Conservation (phyloP, 2,329 filamentous ascomycete genomes). For the Colletotrichum sp. region DNA sequence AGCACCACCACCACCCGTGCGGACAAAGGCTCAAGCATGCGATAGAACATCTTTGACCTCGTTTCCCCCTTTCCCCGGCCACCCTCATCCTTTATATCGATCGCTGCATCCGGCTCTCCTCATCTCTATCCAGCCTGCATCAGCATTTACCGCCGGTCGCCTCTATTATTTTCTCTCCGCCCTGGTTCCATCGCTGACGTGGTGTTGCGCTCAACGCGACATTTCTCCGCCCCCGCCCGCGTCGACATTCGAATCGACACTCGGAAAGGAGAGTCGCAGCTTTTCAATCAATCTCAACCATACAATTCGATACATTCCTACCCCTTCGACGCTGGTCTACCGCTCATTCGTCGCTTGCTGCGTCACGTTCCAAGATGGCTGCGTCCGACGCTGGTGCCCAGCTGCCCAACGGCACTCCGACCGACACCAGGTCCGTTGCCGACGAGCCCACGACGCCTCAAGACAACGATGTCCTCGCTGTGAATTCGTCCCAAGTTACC, state of each 20-base stretch:
- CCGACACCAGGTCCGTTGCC: conserved; percentile 24
- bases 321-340: not conserved
- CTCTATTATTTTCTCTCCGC: not conserved
- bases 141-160: not conserved
- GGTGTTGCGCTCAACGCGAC: conserved; percentile 11
- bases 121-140: not conserved
- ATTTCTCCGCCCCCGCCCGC: not conserved
- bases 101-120: not conserved
- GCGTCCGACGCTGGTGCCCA: conserved; percentile 36
- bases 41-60: conserved; percentile 9
- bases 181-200: conserved; percentile 16
- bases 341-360: not conserved
- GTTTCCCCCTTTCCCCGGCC: not conserved
- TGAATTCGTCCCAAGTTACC: conserved; percentile 53
- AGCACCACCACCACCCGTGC: not conserved
- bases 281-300: not conserved
- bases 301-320: not conserved
- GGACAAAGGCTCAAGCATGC: conserved; percentile 11
- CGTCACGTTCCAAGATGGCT: conserved; percentile 32
- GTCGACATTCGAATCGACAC: not conserved
- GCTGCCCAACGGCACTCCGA: conserved; percentile 31
- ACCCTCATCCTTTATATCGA: not conserved
- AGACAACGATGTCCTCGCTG: conserved; percentile 26
- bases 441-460: conserved; percentile 39
- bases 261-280: not conserved